phyloP scores from a whole-genome alignment of 2,329 filamentous ascomycete species.

The Nigrospora osmanthi region DNA sequence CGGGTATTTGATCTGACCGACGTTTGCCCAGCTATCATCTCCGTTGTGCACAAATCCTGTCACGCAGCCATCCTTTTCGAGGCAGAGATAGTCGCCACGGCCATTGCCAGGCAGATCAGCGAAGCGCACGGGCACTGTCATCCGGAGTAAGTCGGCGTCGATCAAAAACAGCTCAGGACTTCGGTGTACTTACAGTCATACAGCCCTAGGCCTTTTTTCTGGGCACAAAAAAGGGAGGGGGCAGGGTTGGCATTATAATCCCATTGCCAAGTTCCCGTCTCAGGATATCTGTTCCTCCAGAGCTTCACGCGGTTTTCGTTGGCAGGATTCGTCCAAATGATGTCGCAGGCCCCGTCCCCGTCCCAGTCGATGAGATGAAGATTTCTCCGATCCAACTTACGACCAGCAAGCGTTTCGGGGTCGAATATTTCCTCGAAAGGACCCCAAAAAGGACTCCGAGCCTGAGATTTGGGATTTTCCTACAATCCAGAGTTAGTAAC shows the following conservation, averaged over 20 bases:
- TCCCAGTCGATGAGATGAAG: constrained; percentile 28
- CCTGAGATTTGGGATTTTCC: too few relatives aligned
- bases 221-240: constrained; percentile 7
- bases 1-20: constrained; percentile 20
- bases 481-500: too few relatives aligned
- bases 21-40: constrained; percentile 6
- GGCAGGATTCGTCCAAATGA: constrained; percentile 19
- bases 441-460: too few relatives aligned
- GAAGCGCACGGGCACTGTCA: constrained; percentile 15
- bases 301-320: constrained; percentile 13
- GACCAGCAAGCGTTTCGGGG: too few relatives aligned
- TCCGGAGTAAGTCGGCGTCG: not conserved
- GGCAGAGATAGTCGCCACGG: constrained; percentile 23
- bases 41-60: constrained; percentile 15
- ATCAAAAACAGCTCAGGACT: not conserved
- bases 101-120: constrained; percentile 22
- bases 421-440: too few relatives aligned
- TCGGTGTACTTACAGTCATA: constrained; percentile 8
- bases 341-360: constrained; percentile 25
- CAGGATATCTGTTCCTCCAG: constrained; percentile 14
- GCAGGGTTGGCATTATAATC: constrained; percentile 4
- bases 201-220: constrained; percentile 16
- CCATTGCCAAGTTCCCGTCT: constrained; percentile 4
- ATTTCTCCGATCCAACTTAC: constrained; percentile 13
- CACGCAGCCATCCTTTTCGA: constrained; percentile 17